These are phyloP conservation scores for Suillus fuscotomentosus DNA, from an alignment of 768 basidiomycete species.

Conservation along the genomic window DNA sequence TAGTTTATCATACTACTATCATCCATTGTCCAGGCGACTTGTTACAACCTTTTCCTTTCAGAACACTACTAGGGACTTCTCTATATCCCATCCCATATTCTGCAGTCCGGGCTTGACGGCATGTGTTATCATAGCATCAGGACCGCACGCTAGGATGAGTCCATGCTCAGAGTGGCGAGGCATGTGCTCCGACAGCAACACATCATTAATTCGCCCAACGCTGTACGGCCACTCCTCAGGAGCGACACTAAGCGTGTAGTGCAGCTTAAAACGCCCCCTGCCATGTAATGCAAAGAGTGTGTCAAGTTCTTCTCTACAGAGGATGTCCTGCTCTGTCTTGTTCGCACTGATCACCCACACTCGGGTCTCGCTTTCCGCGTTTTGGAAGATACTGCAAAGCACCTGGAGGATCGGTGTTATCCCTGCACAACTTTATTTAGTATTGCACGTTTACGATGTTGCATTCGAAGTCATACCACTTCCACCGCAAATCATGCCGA, in stretches of 20 bases:
- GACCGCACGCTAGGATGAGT: conserved; percentile 51
- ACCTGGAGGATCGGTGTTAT: conserved; percentile 62
- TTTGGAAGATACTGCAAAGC: conserved; percentile 44
- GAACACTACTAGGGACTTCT: conserved; percentile 33
- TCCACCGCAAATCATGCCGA: conserved; percentile 59
- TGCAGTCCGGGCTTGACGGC: conserved; percentile 31
- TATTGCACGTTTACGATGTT: not conserved
- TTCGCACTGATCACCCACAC: conserved; percentile 52
- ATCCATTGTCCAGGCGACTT: not conserved
- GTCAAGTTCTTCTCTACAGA: conserved; percentile 50
- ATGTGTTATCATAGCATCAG: conserved; percentile 37
- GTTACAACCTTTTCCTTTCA: conserved; percentile 13
- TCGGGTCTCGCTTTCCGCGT: conserved; percentile 37
- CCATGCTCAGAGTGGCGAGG: conserved; percentile 38
- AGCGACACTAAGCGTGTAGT: conserved; percentile 39
- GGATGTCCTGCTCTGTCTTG: conserved; percentile 47
- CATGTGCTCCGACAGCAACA: conserved; percentile 39
- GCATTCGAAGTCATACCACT: conserved; percentile 36
- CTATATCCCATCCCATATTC: conserved; percentile 36
- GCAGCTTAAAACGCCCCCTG: conserved; percentile 35
- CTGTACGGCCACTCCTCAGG: conserved; percentile 40
- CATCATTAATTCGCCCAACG: conserved; percentile 38
- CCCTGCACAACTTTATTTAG: conserved; percentile 22
- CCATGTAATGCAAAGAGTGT: conserved; percentile 27
- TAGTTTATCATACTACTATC: not conserved